Evolutionary conservation across 2,329 filamentous ascomycete species (phyloP).

Genomic region (Gyromitra esculenta): DNA sequence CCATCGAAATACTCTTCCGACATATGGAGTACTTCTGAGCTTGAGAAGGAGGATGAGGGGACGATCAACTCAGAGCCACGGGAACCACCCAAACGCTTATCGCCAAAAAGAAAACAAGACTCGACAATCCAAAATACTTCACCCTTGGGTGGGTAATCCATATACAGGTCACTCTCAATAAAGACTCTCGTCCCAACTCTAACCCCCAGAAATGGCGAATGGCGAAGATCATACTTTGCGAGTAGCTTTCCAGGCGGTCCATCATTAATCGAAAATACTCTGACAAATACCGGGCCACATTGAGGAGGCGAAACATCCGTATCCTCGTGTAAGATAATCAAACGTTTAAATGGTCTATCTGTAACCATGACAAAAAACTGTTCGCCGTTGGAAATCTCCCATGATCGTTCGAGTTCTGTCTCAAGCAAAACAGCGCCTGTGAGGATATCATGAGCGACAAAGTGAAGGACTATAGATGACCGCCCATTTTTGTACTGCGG

Average conservation of each 20-base stretch:
- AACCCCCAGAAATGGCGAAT: conserved; percentile 34
- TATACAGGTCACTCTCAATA: conserved; percentile 42
- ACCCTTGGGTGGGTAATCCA: conserved; percentile 47
- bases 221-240: conserved; percentile 45
- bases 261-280: conserved; percentile 46
- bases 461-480: conserved; percentile 24
- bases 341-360: conserved; percentile 44
- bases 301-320: conserved; percentile 17
- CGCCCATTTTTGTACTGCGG: conserved; percentile 4
- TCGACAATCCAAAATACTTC: conserved; percentile 49
- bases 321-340: conserved; percentile 49
- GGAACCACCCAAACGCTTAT: conserved; percentile 18
- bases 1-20: conserved; percentile 7
- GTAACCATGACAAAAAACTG: conserved; percentile 51
- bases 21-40: neutral
- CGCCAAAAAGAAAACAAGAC: conserved; percentile 42
- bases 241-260: conserved; percentile 43
- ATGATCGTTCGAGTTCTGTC: conserved; percentile 42
- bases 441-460: conserved; percentile 45
- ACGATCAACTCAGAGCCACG: neutral
- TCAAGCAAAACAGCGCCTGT: conserved; percentile 39
- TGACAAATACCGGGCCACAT: conserved; percentile 33
- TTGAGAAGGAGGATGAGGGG: neutral
- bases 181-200: conserved; percentile 33
- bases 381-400: conserved; percentile 47